Conservation (phyloP, 306 rosid species). For the apple (Malus domestica) region DNA sequence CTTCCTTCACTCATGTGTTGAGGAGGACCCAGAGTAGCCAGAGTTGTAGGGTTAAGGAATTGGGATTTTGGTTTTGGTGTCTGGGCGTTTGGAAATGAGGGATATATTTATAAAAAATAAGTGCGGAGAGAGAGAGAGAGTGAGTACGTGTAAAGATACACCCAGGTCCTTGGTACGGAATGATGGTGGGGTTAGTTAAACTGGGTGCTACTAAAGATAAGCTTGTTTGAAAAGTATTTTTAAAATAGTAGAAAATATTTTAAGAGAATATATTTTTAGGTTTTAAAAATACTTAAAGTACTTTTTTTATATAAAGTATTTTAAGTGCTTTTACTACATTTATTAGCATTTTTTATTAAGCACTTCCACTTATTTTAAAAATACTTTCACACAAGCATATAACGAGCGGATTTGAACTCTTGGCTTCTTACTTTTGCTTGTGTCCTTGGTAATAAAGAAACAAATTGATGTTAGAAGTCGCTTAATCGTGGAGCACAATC, state of each 20-base stretch:
- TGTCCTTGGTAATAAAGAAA: slow-evolving; percentile 1
- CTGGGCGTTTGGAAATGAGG: neutral
- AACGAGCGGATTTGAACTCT: neutral
- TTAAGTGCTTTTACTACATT: no score
- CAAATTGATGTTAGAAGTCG: neutral
- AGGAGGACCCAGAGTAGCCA: neutral
- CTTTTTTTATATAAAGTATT: no score
- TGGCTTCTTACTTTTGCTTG: neutral
- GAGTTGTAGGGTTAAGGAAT: neutral
- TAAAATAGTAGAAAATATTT: no score
- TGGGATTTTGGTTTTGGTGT: neutral
- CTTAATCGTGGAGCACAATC: no score
- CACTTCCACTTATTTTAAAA: no score
- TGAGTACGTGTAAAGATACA: slow-evolving; percentile 33
- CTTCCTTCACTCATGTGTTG: slow-evolving; percentile 42
- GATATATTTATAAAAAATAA: neutral
- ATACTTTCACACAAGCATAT: neutral
- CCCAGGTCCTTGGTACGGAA: slow-evolving; percentile 47
- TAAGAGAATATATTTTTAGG: no score
- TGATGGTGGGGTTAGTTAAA: slow-evolving; percentile 13
- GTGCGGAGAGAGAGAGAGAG: no score
- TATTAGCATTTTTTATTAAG: no score
- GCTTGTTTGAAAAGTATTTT: no score
- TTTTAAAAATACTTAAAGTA: no score
- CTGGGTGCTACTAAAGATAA: neutral